Evolutionary conservation across 1,139 yeast species (phyloP), one percentile per base, ranked within the genome.

Genomic region (Saccharomyces hybrid): DNA sequence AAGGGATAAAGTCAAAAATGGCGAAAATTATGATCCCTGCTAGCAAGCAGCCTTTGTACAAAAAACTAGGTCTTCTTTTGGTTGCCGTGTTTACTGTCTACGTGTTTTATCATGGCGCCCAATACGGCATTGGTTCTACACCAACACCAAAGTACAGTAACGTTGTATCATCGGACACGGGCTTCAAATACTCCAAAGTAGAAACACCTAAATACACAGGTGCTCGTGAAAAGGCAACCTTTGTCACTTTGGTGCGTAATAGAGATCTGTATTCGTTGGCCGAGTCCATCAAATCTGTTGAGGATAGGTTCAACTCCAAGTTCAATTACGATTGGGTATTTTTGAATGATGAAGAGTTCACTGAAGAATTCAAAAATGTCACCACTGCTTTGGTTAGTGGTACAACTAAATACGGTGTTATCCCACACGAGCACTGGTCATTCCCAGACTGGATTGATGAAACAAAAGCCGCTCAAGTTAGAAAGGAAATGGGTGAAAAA

Each of bases 301-400:
- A 88, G 71, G 84, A 81, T 63, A 76, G 93, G 50, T 88, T 88
- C 73, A 88, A 88, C 71, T 65, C 73, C 55, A 71, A 78, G 54
- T 85, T 70, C 68, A 79, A 83, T 62, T 85, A 85, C 68, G 88
- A 83, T 62, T 85, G 93, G 93, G 83, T 84, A n/a, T 85, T 85
- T 65, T 73, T 84, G 59, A 85, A 85, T 67, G 88, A 85, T 59
- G 75, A 72, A 55, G 76, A 74, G 11, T 80, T 80, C 62, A 66
- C 72, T 31, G 74, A 75, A 0, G 78, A 76, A 52, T 79, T 80
- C 59, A 74, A 68, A 53, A 57, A 61, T 4, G 62, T 65, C 6
- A 68, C 76, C 2, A 59, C 71, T 1, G 56, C 69, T 2, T 57
- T 71, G 20, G 68, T 76, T 26, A 73, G 77, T 52, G 84, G 84